Conservation (phyloP, 257 asterid species). For the Fraxinus cuspidata region DNA sequence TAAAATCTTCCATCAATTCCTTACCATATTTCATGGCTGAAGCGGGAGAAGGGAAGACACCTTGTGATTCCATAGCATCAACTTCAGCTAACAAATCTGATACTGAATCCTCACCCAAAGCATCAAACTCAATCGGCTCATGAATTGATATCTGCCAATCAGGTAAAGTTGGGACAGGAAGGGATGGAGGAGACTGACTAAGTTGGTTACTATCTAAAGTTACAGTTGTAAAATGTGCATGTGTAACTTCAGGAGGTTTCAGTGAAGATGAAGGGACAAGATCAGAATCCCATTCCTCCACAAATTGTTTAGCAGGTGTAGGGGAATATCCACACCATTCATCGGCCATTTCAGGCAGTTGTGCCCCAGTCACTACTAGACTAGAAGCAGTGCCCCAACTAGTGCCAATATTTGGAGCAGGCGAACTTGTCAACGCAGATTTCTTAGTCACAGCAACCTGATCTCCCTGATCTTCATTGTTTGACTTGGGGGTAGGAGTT, state of each 20-base stretch:
- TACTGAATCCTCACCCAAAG: constrained; percentile 73
- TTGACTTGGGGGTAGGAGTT: constrained; percentile 50
- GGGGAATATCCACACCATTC: constrained; percentile 64
- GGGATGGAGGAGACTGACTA: constrained; percentile 39
- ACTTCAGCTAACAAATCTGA: constrained; percentile 83
- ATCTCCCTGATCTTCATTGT: constrained; percentile 39
- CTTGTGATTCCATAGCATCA: constrained; percentile 66
- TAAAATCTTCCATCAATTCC: constrained; percentile 48
- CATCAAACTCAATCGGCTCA: constrained; percentile 67
- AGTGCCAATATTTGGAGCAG: constrained; percentile 47
- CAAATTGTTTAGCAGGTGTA: constrained; percentile 46
- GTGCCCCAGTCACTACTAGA: constrained; percentile 45
- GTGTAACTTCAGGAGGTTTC: constrained; percentile 44
- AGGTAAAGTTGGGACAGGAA: constrained; percentile 37
- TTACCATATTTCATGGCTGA: constrained; percentile 56
- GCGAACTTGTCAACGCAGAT: constrained; percentile 29
- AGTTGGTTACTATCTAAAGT: constrained; percentile 34
- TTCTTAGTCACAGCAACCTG: constrained; percentile 44
- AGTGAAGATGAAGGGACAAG: constrained; percentile 38
- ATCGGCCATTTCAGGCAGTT: constrained; percentile 50
- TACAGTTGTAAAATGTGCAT: constrained; percentile 33
- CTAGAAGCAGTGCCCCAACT: constrained; percentile 46
- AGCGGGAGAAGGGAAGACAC: constrained; percentile 49
- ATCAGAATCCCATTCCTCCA: constrained; percentile 58
- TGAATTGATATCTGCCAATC: constrained; percentile 52